Conservation (phyloP, 1,139 yeast species). For the Hansenula anomala region DNA sequence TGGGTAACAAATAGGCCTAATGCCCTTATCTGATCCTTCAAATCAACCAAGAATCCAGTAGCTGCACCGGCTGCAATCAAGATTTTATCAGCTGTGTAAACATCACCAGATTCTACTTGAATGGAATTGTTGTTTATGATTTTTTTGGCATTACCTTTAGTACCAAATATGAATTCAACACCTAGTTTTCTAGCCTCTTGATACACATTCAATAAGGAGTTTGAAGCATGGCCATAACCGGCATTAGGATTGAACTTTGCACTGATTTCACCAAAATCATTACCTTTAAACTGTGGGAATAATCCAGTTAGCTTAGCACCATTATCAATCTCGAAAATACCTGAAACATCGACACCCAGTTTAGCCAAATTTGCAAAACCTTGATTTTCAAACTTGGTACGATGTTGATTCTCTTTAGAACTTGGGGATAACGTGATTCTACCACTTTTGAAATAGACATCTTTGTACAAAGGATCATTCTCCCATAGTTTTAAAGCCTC, state of each 20-base stretch:
- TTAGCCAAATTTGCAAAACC: slow-evolving; percentile 29
- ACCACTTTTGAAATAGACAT: slow-evolving; percentile 34
- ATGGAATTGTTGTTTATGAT: slow-evolving; percentile 10
- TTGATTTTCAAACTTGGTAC: slow-evolving; percentile 30
- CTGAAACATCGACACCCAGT: slow-evolving; percentile 26
- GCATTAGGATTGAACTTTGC: slow-evolving; percentile 27
- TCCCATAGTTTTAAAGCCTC: slow-evolving; percentile 39
- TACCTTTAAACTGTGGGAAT: slow-evolving; percentile 27
- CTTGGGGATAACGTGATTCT: slow-evolving; percentile 19
- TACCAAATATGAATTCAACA: slow-evolving; percentile 30
- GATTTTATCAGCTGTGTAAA: slow-evolving; percentile 25
- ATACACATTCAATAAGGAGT: slow-evolving; percentile 26
- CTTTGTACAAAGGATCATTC: slow-evolving; percentile 28
- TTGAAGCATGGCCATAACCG: slow-evolving; percentile 32
- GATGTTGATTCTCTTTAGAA: slow-evolving; percentile 18
- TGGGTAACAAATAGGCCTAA: slow-evolving; percentile 39
- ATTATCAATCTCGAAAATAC: slow-evolving; percentile 23
- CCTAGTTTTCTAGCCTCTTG: slow-evolving; percentile 27
- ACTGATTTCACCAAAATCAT: slow-evolving; percentile 19
- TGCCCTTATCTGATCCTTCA: slow-evolving; percentile 30
- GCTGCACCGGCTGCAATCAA: slow-evolving; percentile 36
- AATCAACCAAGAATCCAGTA: slow-evolving; percentile 30
- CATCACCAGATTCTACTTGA: slow-evolving; percentile 4
- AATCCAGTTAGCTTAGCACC: slow-evolving; percentile 25
- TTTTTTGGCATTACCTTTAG: slow-evolving; percentile 27